phyloP scores from a whole-genome alignment of 2,329 filamentous ascomycete species.

The Colletotrichum magnum region DNA sequence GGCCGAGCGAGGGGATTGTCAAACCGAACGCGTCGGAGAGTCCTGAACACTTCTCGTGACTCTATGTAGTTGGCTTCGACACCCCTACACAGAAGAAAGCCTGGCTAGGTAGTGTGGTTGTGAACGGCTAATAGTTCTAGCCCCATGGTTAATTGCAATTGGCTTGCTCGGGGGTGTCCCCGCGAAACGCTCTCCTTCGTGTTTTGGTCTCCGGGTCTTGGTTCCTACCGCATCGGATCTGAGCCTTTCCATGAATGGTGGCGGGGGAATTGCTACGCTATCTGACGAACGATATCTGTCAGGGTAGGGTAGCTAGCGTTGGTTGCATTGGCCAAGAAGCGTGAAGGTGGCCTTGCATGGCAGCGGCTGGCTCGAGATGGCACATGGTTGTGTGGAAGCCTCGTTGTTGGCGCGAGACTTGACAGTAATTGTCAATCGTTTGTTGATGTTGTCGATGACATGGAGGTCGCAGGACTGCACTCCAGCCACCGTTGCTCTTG shows the following conservation, averaged over 20 bases:
- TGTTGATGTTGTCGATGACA: not conserved
- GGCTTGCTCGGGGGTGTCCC: not conserved
- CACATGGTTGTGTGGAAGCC: constrained; percentile 9
- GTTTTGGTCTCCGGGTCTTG: constrained; percentile 13
- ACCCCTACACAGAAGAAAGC: not conserved
- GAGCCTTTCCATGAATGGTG: constrained; percentile 13
- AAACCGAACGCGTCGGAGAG: constrained; percentile 38
- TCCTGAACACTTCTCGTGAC: constrained; percentile 1
- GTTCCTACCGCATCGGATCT: constrained; percentile 32
- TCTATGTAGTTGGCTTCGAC: constrained; percentile 6
- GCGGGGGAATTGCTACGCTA: constrained; percentile 11
- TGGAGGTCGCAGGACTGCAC: too few relatives aligned
- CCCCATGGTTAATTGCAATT: not conserved
- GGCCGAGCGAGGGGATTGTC: constrained; percentile 21
- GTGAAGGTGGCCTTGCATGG: constrained; percentile 9
- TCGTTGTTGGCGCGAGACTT: constrained; percentile 8
- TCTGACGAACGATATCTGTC: constrained; percentile 22
- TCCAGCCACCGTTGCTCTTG: too few relatives aligned
- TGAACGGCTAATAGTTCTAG: not conserved
- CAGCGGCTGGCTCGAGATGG: constrained; percentile 11
- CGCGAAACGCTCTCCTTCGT: not conserved
- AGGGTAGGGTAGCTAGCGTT: constrained; percentile 18
- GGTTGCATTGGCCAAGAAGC: constrained; percentile 3
- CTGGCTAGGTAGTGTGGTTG: not conserved
- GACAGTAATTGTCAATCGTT: not conserved